Base-by-base conservation (phyloP, 805 yeast genomes). In the Zygoascus ofunaensis region DNA sequence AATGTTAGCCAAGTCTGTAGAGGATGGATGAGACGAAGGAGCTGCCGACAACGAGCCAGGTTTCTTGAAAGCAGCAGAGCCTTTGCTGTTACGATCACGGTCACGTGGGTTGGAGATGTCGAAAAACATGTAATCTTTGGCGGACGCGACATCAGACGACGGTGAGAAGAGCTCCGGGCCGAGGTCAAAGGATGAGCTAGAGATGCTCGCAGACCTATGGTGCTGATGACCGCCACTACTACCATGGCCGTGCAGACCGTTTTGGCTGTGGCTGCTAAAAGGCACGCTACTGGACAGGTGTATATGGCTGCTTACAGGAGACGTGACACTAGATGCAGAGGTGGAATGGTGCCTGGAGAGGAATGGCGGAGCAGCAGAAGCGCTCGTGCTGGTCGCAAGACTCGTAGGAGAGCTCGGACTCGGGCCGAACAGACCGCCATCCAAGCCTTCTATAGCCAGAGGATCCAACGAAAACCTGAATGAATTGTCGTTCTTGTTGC, bases 401-500 rank as follows among this genome's bases (percentile, higher is more conserved):
- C 10, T 8, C 12, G 37, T 19, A 7, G 49, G 32, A 21, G 42
- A 19, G 8, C 37, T 41, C 12, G 46, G 32, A 12, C 37, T 12
- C 12, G 34, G 47, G 18, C 38, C 44, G 39, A 49, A 49, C n/a
- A 49, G 37, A 14, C 48, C 50, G 12, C 56, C 47, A 47, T 61
- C 50, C 10, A 70, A 66, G 4, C 73, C 76, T 42, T 73, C 79
- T 46, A 69, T 66, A 0, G 75, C 75, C 46, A 72, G 55, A 2
- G 76, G 74, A 47, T 71, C 74, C 23, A 72, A 60, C 39, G 69
- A 57, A 47, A 73, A 73, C 22, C 58, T 53, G 43, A 61, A 62
- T n/a, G 55, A 51, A 37, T 54, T 50, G 14, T 28, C 35, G 12
- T 39, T 26, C 18, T 19, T 28, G 17, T 39, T 26, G 10, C 5